These are phyloP conservation scores for Excoecaria cochinchinensis DNA, from an alignment of 345 rosid genomes.

Conservation along the genomic window DNA sequence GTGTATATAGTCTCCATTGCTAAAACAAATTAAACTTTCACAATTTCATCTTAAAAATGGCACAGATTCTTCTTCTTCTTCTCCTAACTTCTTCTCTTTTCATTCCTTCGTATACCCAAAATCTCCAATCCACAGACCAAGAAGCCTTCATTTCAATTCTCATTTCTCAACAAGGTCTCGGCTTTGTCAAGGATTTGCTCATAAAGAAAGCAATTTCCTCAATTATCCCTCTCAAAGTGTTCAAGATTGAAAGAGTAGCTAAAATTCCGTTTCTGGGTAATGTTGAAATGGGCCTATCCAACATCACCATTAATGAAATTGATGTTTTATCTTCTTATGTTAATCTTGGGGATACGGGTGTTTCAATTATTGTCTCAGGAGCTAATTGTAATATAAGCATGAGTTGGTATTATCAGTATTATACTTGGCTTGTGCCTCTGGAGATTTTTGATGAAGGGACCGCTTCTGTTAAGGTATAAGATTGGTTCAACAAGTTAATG, in stretches of 20 bases:
- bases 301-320: slow-evolving; percentile 66
- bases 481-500: neutral
- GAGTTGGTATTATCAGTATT: slow-evolving; percentile 77
- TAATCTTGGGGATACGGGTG: slow-evolving; percentile 73
- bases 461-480: slow-evolving; percentile 81
- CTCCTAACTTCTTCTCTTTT: slow-evolving; percentile 32
- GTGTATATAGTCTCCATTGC: neutral
- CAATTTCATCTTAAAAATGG: neutral
- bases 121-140: slow-evolving; percentile 24
- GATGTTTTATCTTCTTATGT: slow-evolving; percentile 66
- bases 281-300: slow-evolving; percentile 57
- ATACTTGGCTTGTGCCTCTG: slow-evolving; percentile 69
- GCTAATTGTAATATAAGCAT: slow-evolving; percentile 82
- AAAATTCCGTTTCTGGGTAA: slow-evolving; percentile 71
- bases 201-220: slow-evolving; percentile 65
- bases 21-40: neutral
- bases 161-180: slow-evolving; percentile 75
- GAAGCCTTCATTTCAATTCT: slow-evolving; percentile 71
- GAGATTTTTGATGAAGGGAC: slow-evolving; percentile 68
- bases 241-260: slow-evolving; percentile 53
- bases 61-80: slow-evolving; percentile 21
- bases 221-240: slow-evolving; percentile 62
- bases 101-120: slow-evolving; percentile 22
- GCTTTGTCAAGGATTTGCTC: slow-evolving; percentile 75
- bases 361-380: slow-evolving; percentile 73